Percentiles rank a stretch among this genome's conserved stretches.
phyloP scores from a whole-genome alignment of 1,139 yeast genomes.

The Candida sp. region DNA sequence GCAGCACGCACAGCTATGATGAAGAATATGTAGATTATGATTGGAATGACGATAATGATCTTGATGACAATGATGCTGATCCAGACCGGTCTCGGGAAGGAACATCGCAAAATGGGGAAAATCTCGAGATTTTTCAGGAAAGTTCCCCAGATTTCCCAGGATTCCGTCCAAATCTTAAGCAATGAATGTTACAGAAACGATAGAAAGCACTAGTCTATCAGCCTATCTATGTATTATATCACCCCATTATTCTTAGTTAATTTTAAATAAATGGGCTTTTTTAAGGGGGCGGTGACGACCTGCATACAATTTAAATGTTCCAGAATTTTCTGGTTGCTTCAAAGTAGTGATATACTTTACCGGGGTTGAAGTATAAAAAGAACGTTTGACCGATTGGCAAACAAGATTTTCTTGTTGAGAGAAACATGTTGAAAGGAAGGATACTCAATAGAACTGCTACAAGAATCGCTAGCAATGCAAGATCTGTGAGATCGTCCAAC shows the following conservation, averaged over 20 bases:
- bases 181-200: conserved; percentile 35
- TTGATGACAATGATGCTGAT: neutral
- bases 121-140: neutral
- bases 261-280: neutral
- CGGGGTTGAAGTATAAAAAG: neutral
- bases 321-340: neutral
- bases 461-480: neutral
- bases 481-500: neutral
- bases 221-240: neutral
- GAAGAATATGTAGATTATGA: conserved; percentile 28
- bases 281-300: neutral
- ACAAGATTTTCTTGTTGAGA: neutral
- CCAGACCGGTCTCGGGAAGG: neutral
- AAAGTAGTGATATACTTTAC: neutral
- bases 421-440: neutral
- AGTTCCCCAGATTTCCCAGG: neutral
- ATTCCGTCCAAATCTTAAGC: conserved; percentile 2
- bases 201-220: conserved; percentile 4
- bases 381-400: neutral
- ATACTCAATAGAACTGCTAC: neutral
- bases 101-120: neutral
- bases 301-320: neutral
- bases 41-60: conserved; percentile 19
- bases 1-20: conserved; percentile 13
- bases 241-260: neutral